phyloP scores from a whole-genome alignment of 768 basidiomycete species.

The Mrakia blollopis region DNA sequence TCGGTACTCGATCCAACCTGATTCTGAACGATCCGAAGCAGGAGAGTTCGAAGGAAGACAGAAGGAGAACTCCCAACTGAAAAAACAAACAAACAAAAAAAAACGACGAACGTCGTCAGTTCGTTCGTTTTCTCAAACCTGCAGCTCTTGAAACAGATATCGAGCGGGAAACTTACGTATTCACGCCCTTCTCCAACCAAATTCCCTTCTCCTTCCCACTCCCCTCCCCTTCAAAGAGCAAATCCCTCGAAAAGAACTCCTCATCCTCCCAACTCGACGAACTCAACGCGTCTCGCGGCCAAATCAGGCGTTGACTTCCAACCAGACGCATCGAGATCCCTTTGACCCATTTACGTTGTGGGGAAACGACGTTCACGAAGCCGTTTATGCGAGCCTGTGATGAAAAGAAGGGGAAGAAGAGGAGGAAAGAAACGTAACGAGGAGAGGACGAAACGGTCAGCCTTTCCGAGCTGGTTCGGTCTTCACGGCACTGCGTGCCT shows the following conservation, averaged over 20 bases:
- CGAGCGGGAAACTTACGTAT: constrained; percentile 13
- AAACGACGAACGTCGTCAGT: background rate
- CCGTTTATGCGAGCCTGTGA: background rate
- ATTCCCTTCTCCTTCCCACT: background rate
- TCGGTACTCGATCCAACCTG: background rate
- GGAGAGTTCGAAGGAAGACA: background rate
- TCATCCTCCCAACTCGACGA: background rate
- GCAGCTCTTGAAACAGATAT: background rate
- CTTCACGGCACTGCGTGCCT: no score
- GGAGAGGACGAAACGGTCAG: background rate
- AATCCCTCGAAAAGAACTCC: background rate
- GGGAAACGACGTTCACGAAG: constrained; percentile 6
- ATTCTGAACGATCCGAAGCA: background rate
- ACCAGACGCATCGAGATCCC: constrained; percentile 4
- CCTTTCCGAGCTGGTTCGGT: no score
- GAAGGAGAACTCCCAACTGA: constrained; percentile 16
- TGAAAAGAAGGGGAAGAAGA: background rate
- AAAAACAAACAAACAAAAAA: no score
- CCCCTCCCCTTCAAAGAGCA: background rate
- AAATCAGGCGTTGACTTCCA: background rate
- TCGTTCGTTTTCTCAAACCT: background rate
- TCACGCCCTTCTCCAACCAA: background rate
- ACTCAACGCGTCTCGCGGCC: background rate
- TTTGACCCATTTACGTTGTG: background rate
- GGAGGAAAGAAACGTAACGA: background rate